phyloP scores from a whole-genome alignment of 768 basidiomycete genomes.

The Chalciporus pseudorubinellus region DNA sequence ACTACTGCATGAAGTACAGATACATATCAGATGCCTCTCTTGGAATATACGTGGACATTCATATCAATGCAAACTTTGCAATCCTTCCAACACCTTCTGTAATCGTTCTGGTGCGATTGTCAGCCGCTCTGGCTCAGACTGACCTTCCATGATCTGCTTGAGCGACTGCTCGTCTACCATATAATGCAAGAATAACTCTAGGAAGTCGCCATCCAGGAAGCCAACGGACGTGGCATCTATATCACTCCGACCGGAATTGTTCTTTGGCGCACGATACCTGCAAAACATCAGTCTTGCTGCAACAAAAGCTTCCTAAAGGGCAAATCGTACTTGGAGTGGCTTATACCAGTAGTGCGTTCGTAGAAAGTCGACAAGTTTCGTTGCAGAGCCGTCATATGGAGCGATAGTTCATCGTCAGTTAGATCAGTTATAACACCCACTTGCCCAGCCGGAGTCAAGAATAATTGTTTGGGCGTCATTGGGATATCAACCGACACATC shows the following conservation, averaged over 20 bases:
- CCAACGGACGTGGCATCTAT: conserved; percentile 57
- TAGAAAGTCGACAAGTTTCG: conserved; percentile 65
- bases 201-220: conserved; percentile 86
- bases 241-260: conserved; percentile 53
- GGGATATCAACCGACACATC: conserved; percentile 41
- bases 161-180: conserved; percentile 39
- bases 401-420: conserved; percentile 44
- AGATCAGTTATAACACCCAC: conserved; percentile 73
- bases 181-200: conserved; percentile 62
- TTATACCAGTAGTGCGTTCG: conserved; percentile 50
- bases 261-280: conserved; percentile 73
- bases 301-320: not conserved
- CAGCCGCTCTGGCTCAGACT: conserved; percentile 57
- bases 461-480: conserved; percentile 60
- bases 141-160: conserved; percentile 55
- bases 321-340: conserved; percentile 56
- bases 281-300: conserved; percentile 2
- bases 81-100: conserved; percentile 43
- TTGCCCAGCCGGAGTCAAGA: conserved; percentile 75
- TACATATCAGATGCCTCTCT: conserved; percentile 20
- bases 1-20: conserved; percentile 5
- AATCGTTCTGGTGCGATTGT: conserved; percentile 37
- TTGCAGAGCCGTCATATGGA: conserved; percentile 68
- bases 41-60: conserved; percentile 9
- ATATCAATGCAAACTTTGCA: conserved; percentile 56